These are phyloP conservation scores for Chlamydomonas asymmetrica DNA, from an alignment of 139 green algal species.

Conservation along the genomic window DNA sequence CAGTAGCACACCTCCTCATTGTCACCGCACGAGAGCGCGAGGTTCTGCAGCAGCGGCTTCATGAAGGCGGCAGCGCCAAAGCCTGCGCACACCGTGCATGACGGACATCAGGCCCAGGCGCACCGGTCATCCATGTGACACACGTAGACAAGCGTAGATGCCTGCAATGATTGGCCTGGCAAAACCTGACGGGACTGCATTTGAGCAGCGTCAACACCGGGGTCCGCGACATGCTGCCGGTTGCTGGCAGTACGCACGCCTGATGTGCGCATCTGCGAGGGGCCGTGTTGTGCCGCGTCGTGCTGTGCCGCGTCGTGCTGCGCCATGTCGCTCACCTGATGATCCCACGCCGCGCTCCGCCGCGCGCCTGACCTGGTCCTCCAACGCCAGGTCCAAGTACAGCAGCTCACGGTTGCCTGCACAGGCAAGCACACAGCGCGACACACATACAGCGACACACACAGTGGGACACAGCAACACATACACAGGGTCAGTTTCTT, in stretches of 20 bases:
- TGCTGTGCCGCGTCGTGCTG: too few species aligned
- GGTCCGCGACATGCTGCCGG: too few species aligned
- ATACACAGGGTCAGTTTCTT: too few species aligned
- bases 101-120: too few species aligned
- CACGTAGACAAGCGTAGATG: too few species aligned
- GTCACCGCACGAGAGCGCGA: constrained; percentile 85
- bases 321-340: constrained; percentile 34
- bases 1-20: constrained; percentile 98
- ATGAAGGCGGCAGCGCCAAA: constrained; percentile 81
- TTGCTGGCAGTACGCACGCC: too few species aligned
- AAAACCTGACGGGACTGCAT: too few species aligned
- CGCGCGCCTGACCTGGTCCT: constrained; percentile 78
- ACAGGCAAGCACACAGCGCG: constrained; percentile 7
- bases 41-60: constrained; percentile 93
- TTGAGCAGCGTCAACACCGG: too few species aligned
- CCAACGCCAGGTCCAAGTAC: constrained; percentile 96
- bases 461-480: not conserved
- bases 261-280: too few species aligned
- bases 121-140: too few species aligned
- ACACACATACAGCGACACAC: not conserved
- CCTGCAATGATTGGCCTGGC: too few species aligned
- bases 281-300: too few species aligned
- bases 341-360: constrained; percentile 49
- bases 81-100: constrained; percentile 48
- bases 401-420: constrained; percentile 84